phyloP scores from a whole-genome alignment of 1,284 basidiomycete species.

The Boletus mariae region DNA sequence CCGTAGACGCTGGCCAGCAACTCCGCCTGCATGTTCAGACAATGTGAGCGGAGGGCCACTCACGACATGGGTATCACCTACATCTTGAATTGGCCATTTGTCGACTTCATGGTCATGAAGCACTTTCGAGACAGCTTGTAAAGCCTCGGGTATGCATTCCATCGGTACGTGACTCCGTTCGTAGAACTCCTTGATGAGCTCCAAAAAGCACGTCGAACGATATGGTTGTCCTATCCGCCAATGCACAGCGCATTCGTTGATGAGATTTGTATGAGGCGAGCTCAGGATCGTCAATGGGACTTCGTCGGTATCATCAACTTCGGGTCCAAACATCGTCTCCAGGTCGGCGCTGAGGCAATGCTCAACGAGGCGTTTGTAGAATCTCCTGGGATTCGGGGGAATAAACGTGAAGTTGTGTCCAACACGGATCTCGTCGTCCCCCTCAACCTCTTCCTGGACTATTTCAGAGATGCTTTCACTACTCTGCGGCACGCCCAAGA shows the following conservation, averaged over 20 bases:
- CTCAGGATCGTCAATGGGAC: conserved; percentile 95
- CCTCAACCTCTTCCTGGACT: conserved; percentile 44
- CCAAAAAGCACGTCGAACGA: conserved; percentile 78
- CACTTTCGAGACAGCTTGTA: conserved; percentile 69
- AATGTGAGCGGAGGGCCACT: conserved; percentile 8
- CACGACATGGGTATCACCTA: conserved; percentile 39
- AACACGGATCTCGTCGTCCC: conserved; percentile 65
- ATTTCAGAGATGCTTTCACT: conserved; percentile 38
- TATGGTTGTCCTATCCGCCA: conserved; percentile 88
- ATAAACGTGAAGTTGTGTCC: conserved; percentile 85
- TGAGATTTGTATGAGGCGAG: conserved; percentile 72
- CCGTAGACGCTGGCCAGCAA: conserved; percentile 65
- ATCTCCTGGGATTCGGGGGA: conserved; percentile 83
- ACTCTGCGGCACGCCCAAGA: conserved; percentile 34
- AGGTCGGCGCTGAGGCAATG: conserved; percentile 84
- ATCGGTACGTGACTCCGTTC: conserved; percentile 89
- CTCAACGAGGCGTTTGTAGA: conserved; percentile 83
- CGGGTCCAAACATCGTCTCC: conserved; percentile 81
- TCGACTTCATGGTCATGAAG: conserved; percentile 68
- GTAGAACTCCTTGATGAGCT: conserved; percentile 84
- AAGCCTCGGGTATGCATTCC: conserved; percentile 90
- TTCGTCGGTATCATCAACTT: conserved; percentile 92
- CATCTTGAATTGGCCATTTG: conserved; percentile 80
- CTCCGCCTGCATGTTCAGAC: conserved; percentile 46
- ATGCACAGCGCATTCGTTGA: conserved; percentile 83